Evolutionary conservation across 73 alveolate species (phyloP).

Genomic region (Stentor roeselii): DNA sequence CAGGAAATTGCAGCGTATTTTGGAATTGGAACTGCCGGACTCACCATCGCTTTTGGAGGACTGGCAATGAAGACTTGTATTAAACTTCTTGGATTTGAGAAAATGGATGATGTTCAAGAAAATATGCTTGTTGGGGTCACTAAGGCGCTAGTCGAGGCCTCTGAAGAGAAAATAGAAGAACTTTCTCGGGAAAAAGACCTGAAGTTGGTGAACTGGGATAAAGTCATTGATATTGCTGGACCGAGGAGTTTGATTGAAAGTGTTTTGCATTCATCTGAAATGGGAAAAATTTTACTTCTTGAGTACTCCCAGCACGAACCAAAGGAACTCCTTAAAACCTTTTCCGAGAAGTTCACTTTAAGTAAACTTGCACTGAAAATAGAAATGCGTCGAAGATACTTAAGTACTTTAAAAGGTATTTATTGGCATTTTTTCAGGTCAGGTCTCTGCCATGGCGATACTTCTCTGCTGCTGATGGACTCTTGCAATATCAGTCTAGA

Average conservation of each 20-base stretch:
- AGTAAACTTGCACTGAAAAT: conserved; percentile 19
- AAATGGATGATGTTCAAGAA: background rate
- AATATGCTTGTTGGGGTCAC: conserved; percentile 6
- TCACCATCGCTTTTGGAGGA: background rate
- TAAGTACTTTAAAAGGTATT: conserved; percentile 32
- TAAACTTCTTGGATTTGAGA: background rate
- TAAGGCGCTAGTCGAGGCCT: background rate
- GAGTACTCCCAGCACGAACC: background rate
- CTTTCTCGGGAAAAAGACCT: background rate
- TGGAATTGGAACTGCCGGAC: background rate
- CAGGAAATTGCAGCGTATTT: background rate
- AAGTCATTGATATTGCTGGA: background rate
- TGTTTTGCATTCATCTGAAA: background rate
- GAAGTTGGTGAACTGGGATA: background rate
- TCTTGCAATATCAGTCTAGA: conserved; percentile 34
- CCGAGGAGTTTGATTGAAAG: background rate
- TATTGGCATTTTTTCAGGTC: conserved; percentile 38
- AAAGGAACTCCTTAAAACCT: background rate
- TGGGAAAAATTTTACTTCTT: background rate
- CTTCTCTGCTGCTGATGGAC: conserved; percentile 31
- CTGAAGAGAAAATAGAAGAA: background rate
- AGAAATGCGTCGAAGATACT: conserved; percentile 34
- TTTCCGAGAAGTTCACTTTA: background rate
- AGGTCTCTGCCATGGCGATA: conserved; percentile 24
- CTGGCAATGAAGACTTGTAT: background rate